Base-by-base conservation (phyloP, 2,329 filamentous ascomycete genomes). In the Sclerotinia subarctica region DNA sequence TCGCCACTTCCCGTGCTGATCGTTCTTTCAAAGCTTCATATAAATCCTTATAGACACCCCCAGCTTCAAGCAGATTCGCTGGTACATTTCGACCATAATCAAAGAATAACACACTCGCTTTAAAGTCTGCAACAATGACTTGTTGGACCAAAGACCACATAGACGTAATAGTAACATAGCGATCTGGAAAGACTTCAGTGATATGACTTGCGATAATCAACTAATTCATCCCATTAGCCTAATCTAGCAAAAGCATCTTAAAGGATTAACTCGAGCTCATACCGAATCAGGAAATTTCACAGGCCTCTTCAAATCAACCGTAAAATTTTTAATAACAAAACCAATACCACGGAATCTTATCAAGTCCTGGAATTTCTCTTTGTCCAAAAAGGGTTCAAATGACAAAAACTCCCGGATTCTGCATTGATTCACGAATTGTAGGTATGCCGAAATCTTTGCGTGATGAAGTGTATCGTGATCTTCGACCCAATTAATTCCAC, bases 361-460 rank as follows among this genome's bases (percentile, higher is more conserved):
- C 38, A 65, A 17, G 57, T 65, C 66, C 2, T 65, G n/a, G 24
- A 58, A 68, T 6, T 65, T 65, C 29, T 68, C 66, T 21, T n/a
- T 58, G 21, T 44, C 52, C 26, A 68, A 42, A 47, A 42, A 44
- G 3, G 42, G 49, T 24, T 68, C 66, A 29, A 56, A 64, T 21
- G 57, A 64, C n/a, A 49, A 17, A 17, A 56, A 56, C 7, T 56
- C 66, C 17, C 66, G 66, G 17, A 38, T 46, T 21, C 29, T 56
- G 66, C 66, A 68, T 42, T 63, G 46, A 21, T 42, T 57, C 15
- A 49, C 32, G 35, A 47, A 68, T 35, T 56, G 66, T 26, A 63
- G 17, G n/a, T 64, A 64, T 5, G 66, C 29, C 38, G 47, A 32
- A 15, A 32, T 64, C 42, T 57, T 68, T 21, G 51, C 65, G 47